phyloP scores from a whole-genome alignment of 306 rosid genomes.

The Quercus berberidifolia region DNA sequence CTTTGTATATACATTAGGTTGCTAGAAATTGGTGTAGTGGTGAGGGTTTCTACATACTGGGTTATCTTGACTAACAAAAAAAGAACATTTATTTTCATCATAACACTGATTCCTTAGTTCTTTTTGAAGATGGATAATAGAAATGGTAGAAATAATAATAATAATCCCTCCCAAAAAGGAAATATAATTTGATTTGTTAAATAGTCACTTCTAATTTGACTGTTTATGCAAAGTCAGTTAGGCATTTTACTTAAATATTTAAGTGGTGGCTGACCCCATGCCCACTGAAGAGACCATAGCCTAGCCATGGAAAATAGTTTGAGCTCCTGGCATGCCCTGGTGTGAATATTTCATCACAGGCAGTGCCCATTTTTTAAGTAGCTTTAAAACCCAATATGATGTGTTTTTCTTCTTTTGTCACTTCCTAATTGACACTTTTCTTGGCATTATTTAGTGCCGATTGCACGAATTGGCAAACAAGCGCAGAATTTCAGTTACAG shows the following conservation, averaged over 20 bases:
- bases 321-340: not conserved
- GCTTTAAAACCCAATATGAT: not conserved
- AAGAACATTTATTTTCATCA: not conserved
- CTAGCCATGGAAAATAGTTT: not conserved
- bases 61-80: not conserved
- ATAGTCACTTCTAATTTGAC: not conserved
- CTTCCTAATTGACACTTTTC: slow-evolving; percentile 1
- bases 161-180: not conserved
- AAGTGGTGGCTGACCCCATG: not conserved
- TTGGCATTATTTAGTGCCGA: slow-evolving; percentile 53
- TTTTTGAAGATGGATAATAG: not conserved
- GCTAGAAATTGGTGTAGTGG: not conserved
- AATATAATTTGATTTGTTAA: not conserved
- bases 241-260: not conserved
- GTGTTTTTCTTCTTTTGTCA: not conserved
- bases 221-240: not conserved
- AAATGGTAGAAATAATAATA: not conserved
- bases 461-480: slow-evolving; percentile 92
- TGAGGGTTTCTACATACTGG: not conserved
- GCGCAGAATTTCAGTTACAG: slow-evolving; percentile 94
- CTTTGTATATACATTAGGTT: not conserved
- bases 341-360: not conserved
- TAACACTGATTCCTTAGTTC: not conserved
- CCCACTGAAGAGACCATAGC: not conserved
- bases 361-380: not conserved